A percentile compares a stretch with the other conserved stretches of the same genome.
These are phyloP conservation scores for Globisporangium spiculum DNA, from an alignment of 352 stramenopile genomes.

Conservation along the genomic window DNA sequence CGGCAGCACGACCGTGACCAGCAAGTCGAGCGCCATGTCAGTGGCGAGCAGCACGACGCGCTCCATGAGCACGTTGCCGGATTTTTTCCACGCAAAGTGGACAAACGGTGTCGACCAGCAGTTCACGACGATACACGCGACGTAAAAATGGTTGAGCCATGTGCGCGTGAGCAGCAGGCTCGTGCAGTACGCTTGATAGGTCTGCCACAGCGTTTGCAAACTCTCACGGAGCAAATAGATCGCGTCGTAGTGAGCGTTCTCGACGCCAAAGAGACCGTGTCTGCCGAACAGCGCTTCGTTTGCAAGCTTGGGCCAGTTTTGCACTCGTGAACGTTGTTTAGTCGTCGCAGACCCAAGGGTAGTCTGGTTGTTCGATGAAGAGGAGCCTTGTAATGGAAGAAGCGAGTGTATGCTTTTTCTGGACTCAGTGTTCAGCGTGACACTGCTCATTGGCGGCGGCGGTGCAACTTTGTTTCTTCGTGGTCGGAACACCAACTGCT, in stretches of 20 bases:
- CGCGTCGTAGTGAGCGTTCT: constrained; percentile 22
- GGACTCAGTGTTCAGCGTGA: background rate
- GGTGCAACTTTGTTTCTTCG: background rate
- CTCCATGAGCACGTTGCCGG: constrained; percentile 6
- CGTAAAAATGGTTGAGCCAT: constrained; percentile 17
- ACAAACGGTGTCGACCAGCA: constrained; percentile 24
- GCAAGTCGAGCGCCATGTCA: constrained; percentile 21
- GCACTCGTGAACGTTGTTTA: background rate
- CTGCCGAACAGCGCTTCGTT: constrained; percentile 1
- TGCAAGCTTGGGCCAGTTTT: background rate
- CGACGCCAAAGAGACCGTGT: constrained; percentile 19
- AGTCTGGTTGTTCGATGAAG: background rate
- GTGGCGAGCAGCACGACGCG: constrained; percentile 12
- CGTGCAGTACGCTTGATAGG: constrained; percentile 28
- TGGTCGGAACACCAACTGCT: background rate
- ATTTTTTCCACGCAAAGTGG: background rate
- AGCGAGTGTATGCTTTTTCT: background rate
- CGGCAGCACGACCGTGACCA: constrained; percentile 17
- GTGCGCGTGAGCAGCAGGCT: constrained; percentile 11
- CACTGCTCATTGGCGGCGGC: background rate
- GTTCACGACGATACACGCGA: constrained; percentile 21
- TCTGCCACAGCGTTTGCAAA: constrained; percentile 24
- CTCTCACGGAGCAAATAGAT: constrained; percentile 22
- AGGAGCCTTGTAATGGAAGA: background rate
- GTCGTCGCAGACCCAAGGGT: background rate